A percentile compares a stretch with the other conserved stretches of the same genome.
Evolutionary conservation across 225 moss, liverwort and hornwort genomes (phyloP).

Genomic region (Pseudisothecium myosuroides): DNA sequence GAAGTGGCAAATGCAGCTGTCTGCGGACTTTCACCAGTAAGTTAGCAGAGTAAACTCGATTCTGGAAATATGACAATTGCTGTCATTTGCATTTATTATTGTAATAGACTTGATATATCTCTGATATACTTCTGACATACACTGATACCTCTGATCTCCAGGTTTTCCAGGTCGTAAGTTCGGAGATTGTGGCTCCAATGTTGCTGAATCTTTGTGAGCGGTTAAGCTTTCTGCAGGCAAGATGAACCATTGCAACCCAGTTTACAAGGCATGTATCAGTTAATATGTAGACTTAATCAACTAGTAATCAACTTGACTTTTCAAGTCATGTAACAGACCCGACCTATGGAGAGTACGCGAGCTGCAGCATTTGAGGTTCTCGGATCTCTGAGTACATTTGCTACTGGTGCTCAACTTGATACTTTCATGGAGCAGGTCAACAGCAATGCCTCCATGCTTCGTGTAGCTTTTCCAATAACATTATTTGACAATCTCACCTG

Average conservation of each 20-base stretch:
- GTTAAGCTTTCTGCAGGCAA: conserved; percentile 70
- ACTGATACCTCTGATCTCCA: neutral
- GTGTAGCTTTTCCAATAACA: neutral
- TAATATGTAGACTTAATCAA: neutral
- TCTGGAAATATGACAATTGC: neutral
- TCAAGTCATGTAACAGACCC: conserved; percentile 27
- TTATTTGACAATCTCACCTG: neutral
- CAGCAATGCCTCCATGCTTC: neutral
- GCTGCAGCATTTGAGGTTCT: conserved; percentile 83
- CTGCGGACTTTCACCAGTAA: conserved; percentile 65
- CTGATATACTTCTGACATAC: neutral
- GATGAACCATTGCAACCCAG: neutral
- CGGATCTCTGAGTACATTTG: conserved; percentile 73
- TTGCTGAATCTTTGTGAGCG: conserved; percentile 75
- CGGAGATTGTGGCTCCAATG: conserved; percentile 68
- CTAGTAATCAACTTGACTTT: neutral
- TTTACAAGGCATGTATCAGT: neutral
- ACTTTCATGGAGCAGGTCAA: conserved; percentile 82
- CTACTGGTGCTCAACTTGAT: conserved; percentile 53
- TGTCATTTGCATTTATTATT: neutral
- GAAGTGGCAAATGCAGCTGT: conserved; percentile 88
- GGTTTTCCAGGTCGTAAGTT: conserved; percentile 47
- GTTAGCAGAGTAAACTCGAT: neutral
- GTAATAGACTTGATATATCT: neutral
- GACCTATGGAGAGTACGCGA: conserved; percentile 69